Evolutionary conservation across 164 flowering plant species (phyloP).

Genomic region (Houttuynia cordata): DNA sequence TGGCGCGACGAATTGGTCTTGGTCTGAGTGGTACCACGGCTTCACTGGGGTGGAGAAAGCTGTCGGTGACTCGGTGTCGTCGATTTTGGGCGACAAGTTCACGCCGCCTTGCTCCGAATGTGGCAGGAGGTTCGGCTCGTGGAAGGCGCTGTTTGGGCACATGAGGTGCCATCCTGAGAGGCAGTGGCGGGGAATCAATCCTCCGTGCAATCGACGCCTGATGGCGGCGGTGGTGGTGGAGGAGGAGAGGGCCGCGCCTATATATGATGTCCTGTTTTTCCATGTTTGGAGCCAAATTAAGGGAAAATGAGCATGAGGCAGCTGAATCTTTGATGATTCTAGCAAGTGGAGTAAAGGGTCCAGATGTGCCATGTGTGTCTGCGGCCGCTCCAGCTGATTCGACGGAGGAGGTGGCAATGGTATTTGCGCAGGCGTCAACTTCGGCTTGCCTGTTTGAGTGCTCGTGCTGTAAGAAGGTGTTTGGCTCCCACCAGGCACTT

Average conservation of each 20-base stretch:
- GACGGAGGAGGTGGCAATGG: slow-evolving; percentile 3
- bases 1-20: too few species aligned
- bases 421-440: too few species aligned
- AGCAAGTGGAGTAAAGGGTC: not conserved
- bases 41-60: too few species aligned
- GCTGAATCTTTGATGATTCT: slow-evolving; percentile 49
- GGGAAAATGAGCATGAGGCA: slow-evolving; percentile 48
- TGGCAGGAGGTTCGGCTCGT: slow-evolving; percentile 80
- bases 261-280: too few species aligned
- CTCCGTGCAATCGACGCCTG: slow-evolving; percentile 40
- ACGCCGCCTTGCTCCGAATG: slow-evolving; percentile 73
- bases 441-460: slow-evolving; percentile 37
- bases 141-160: slow-evolving; percentile 91
- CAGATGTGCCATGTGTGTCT: not conserved
- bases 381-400: too few species aligned
- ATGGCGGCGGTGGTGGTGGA: too few species aligned
- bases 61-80: too few species aligned
- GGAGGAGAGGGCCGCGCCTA: too few species aligned
- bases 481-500: slow-evolving; percentile 69
- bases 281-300: slow-evolving; percentile 12
- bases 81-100: too few species aligned
- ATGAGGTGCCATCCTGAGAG: slow-evolving; percentile 99
- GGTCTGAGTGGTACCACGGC: too few species aligned
- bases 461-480: slow-evolving; percentile 74
- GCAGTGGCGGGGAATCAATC: slow-evolving; percentile 89